Evolutionary conservation across 441 rosid species (phyloP).

Genomic region (Dalechampia spathulata): DNA sequence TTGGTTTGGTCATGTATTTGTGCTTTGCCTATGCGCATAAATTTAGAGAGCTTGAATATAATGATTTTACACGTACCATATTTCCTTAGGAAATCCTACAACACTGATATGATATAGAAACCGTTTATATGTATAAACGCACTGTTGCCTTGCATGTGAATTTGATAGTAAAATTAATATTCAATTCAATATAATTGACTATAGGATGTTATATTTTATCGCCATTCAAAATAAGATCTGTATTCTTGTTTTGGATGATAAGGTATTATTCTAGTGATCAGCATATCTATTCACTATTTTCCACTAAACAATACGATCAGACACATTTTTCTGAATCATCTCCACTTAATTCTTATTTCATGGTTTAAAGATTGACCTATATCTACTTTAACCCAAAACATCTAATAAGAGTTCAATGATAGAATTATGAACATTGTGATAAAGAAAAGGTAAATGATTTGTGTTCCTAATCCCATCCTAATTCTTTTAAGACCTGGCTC

Average conservation of each 20-base stretch:
- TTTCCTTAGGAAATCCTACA: background rate
- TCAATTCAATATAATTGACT: background rate
- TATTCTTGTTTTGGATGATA: background rate
- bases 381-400: background rate
- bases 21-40: background rate
- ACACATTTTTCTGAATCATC: too few species aligned
- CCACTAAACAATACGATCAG: background rate
- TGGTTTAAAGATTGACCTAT: background rate
- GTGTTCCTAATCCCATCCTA: too few species aligned
- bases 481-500: too few species aligned
- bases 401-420: too few species aligned
- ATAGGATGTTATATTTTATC: background rate
- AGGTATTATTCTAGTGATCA: background rate
- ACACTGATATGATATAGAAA: background rate
- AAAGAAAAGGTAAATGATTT: too few species aligned
- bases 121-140: background rate
- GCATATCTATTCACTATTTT: background rate
- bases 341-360: background rate
- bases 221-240: background rate
- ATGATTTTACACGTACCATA: background rate
- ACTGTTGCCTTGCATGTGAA: background rate
- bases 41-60: constrained; percentile 4
- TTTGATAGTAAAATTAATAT: background rate
- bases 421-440: background rate
- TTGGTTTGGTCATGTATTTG: background rate